These are phyloP conservation scores for Arachis monticola DNA, from an alignment of 331 rosid genomes.

Conservation along the genomic window DNA sequence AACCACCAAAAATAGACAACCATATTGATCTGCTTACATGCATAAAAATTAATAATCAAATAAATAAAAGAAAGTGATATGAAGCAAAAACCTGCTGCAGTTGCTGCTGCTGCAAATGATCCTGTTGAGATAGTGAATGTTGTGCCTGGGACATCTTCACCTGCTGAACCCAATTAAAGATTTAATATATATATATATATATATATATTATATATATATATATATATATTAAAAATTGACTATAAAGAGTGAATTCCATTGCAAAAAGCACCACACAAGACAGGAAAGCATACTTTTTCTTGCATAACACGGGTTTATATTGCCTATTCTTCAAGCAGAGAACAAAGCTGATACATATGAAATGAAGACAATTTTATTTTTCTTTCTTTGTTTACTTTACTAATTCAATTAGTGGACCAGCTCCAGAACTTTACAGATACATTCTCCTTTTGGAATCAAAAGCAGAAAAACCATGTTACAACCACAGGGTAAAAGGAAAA, in stretches of 20 bases:
- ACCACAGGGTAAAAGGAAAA: constrained; percentile 23
- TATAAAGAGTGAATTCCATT: constrained; percentile 5
- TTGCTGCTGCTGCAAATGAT: constrained; percentile 69
- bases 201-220: too few relatives aligned
- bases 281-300: neutral
- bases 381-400: neutral
- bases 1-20: constrained; percentile 10
- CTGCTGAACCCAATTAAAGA: constrained; percentile 47
- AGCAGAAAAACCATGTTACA: neutral
- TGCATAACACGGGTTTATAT: neutral
- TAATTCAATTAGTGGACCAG: constrained; percentile 15
- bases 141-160: constrained; percentile 79
- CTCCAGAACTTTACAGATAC: neutral
- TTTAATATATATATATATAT: neutral
- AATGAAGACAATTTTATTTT: constrained; percentile 5
- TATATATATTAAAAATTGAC: constrained; percentile 6
- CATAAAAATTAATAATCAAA: neutral
- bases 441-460: constrained; percentile 18
- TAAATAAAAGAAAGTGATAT: constrained; percentile 10
- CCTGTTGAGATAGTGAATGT: constrained; percentile 82
- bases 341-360: constrained; percentile 18
- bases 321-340: constrained; percentile 25
- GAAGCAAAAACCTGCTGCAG: constrained; percentile 76
- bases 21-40: constrained; percentile 22
- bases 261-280: constrained; percentile 9